A percentile compares a stretch with the other conserved stretches of the same genome.
phyloP scores from a whole-genome alignment of 495 filamentous ascomycete species.

The Venustampulla echinocandica region DNA sequence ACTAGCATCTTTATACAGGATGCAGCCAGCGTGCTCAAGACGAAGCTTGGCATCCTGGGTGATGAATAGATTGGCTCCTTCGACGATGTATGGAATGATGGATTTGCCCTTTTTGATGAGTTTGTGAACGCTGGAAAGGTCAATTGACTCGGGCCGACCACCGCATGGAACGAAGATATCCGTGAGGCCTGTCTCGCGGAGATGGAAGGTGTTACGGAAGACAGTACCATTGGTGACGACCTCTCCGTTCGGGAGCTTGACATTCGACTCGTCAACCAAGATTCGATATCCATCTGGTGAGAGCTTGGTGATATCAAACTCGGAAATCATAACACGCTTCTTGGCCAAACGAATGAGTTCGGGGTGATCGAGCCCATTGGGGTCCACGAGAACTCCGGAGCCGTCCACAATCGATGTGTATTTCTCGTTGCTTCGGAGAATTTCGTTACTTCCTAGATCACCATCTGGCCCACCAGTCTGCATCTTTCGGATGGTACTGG shows the following conservation, averaged over 20 bases:
- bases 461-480: slow-evolving; percentile 97
- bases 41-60: slow-evolving; percentile 96
- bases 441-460: slow-evolving; percentile 95
- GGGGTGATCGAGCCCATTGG: slow-evolving; percentile 73
- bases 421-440: slow-evolving; percentile 88
- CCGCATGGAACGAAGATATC: slow-evolving; percentile 95
- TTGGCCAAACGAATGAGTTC: slow-evolving; percentile 82
- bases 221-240: slow-evolving; percentile 80
- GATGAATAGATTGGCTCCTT: slow-evolving; percentile 97
- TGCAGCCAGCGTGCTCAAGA: slow-evolving; percentile 84
- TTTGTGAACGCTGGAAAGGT: slow-evolving; percentile 73
- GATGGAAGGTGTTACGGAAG: slow-evolving; percentile 96
- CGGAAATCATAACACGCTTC: slow-evolving; percentile 77
- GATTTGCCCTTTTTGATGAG: slow-evolving; percentile 80
- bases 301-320: slow-evolving; percentile 80
- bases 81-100: slow-evolving; percentile 87
- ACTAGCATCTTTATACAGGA: slow-evolving; percentile 95
- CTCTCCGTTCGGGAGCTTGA: slow-evolving; percentile 80
- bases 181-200: slow-evolving; percentile 63
- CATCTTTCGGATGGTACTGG: slow-evolving; percentile 75
- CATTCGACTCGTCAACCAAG: slow-evolving; percentile 82
- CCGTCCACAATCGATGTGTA: slow-evolving; percentile 92
- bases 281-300: slow-evolving; percentile 84
- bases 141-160: slow-evolving; percentile 93
- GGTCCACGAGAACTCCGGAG: slow-evolving; percentile 88